Evolutionary conservation across 768 basidiomycete species (phyloP), one percentile per base, ranked within the genome.

Genomic region (Lactarius deliciosus): DNA sequence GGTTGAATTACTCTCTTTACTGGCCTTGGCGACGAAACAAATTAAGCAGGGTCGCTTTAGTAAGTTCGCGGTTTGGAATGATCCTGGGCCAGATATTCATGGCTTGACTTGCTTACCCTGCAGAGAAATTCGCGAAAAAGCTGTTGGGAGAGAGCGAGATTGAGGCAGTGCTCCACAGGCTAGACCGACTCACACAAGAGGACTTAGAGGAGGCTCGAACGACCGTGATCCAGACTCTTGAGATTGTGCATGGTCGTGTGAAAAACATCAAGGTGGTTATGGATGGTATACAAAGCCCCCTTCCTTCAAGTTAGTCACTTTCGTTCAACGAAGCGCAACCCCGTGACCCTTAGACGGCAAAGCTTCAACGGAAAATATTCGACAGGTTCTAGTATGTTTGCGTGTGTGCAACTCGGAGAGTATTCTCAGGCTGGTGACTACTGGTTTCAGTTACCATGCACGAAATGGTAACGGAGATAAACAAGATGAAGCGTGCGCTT

Each of bases 1-100:
- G 45, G 61, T 15, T 1, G n/a, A 66, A 25, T 30, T 66, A 38
- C 47, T 66, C 9, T 57, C 61, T 1, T 57, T 66, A 10, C 61
- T 66, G 40, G 61, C 55, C n/a, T 36, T 66, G 3, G 61, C 61
- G 28, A 66, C 45, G 0, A 66, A 66, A 5, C 60, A 66, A 16
- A 62, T 58, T 1, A 50, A 47, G 8, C 61, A 57, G n/a, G 47
- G 65, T 3, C 36, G 61, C 8, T n/a, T 66, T 10, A 62, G 65
- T 66, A 16, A 20, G 65, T 15, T 9, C 3, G 43, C 20, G 20
- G 15, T n/a, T n/a, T 6, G 43, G 20, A 7, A 9, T 20, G 5
- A n/a, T n/a, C 3, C 8, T 10, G 3, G 20, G 43, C 9, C 5
- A 40, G 15, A 40, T 40, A 15, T 15, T 40, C 13, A 15, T 40